Evolutionary conservation across 2,329 filamentous ascomycete genomes (phyloP), one percentile per base, ranked within the genome.

Genomic region (Metarhizium album): DNA sequence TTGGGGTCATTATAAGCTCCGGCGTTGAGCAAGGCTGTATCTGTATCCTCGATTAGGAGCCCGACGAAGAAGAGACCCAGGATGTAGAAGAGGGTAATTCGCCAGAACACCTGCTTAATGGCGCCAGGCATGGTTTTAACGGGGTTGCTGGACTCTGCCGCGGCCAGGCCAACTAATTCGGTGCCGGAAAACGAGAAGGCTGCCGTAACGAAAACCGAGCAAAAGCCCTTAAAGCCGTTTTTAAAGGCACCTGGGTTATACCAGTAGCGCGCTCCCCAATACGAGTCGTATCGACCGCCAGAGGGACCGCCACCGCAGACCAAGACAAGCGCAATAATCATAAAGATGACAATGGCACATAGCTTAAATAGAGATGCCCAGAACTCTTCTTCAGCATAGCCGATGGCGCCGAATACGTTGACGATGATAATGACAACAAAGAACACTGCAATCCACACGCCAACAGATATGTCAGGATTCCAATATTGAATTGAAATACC

Each of bases 101-200:
- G 71, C 73, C 72, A 75, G 58, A 75, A 75, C 31, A 75, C 85
- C 66, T 91, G 87, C 71, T 90, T 91, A 60, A 90, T 81, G 2
- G 88, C 87, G 22, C 81, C 83, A 0, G 88, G 88, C 0, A 94
- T 75, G 0, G 83, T 79, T 63, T 86, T 82, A 55, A 80, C 75
- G 1, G 84, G 84, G 60, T 86, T 85, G 3, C 64, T 67, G 0
- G 82, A 79, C 67, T 87, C 84, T 13, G 83, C 84, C 3, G 84
- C 84, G 4, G 83, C 82, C 8, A 87, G 75, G 60, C 83, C 84
- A 45, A 86, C 82, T 4, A 84, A 69, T 62, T 86, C 83, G 1
- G 83, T 84, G 11, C 83, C 83, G 2, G 80, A 75, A 56, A 84
- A 86, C 37, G 83, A 72, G 59, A 86, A 86, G 13, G 83, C 83